Evolutionary conservation across 805 yeast genomes (phyloP), one percentile per base, ranked within the genome.

Genomic region (Brettanomyces nanus): DNA sequence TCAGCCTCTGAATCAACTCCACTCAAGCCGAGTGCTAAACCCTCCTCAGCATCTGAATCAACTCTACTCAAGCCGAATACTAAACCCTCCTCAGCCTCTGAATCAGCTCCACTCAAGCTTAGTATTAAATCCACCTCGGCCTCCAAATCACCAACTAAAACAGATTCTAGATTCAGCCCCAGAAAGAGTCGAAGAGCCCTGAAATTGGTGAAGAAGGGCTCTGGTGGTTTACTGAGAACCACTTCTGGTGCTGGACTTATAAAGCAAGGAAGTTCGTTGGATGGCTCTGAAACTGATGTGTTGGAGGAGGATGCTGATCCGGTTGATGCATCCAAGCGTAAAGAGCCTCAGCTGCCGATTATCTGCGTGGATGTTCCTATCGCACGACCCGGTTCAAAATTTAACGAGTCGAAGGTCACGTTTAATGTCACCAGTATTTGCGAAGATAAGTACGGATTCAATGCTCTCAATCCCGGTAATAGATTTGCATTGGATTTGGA

Each of bases 381-480:
- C 5, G 43, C 51, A 1, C 45, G 49, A 19, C 58, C 60, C 6
- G 37, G 37, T 6, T 31, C 14, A 15, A 34, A 34, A 25, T 15
- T 25, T 4, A 81, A 80, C 1, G 72, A 75, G 33, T 63, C 79
- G 1, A 82, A 78, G 48, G 77, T 77, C 1, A 76, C 82, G 3
- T 69, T 84, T 45, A 85, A 85, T 46, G 84, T 85, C 22, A 58
- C 80, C 54, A 74, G 76, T 47, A 59, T 82, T 38, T 83, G 90
- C 4, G 95, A 85, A 52, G 86, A 82, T 35, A 83, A 83, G 58
- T 85, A 85, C 56, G 95, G 95, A 3, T 85, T 81, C 73, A 75
- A 75, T 25, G 71, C 65, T 2, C 63, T 82, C 38, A 85, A 80
- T 48, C 89, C 89, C 0, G 73, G 73, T 42, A 75, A 82, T 4